Evolutionary conservation across 2,329 filamentous ascomycete genomes (phyloP), one percentile per base, ranked within the genome.

Genomic region (Magnaporthales sp.): DNA sequence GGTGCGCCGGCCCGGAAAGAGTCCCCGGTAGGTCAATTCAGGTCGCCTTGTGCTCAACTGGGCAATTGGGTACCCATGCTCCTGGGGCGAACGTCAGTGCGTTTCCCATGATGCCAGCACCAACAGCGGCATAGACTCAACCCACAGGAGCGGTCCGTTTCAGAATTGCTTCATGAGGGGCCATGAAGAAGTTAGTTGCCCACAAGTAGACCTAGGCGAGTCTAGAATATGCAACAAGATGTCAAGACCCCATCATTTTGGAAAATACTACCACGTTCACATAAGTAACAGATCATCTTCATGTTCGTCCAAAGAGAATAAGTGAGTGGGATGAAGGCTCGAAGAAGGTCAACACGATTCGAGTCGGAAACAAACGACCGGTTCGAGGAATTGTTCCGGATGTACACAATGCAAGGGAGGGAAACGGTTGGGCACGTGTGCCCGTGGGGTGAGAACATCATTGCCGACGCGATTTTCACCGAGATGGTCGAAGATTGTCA

Each of bases 91-190:
- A 26, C 7, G 54, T 58, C 54, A 58, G 54, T 58, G 54, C 54
- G 54, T 9, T 26, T 58, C 54, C 54, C n/a, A 58, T 15, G 24
- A 26, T 58, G 54, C 24, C 54, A 58, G n/a, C 54, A 24, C 54
- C 54, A 58, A 58, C 54, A 58, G 22, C 54, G 54, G 54, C 54
- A 58, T 58, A 15, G 54, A 58, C 54, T 26, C n/a, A 58, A 58
- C 54, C 54, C 54, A 26, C 22, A 58, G 54, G n/a, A 58, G 61
- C 64, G 61, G 68, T 67, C 64, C 67, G 77, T 80, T 80, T 79
- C 78, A 80, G 75, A 71, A 74, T 71, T 79, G 78, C 77, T 77
- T 80, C 77, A 80, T 70, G 71, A 71, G 67, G 66, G 69, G 69
- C 71, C 62, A 69, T 68, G 69, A 58, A n/a, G n/a, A 58, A n/a